phyloP scores from a whole-genome alignment of 768 basidiomycete species.

The Exidia glandulosa region DNA sequence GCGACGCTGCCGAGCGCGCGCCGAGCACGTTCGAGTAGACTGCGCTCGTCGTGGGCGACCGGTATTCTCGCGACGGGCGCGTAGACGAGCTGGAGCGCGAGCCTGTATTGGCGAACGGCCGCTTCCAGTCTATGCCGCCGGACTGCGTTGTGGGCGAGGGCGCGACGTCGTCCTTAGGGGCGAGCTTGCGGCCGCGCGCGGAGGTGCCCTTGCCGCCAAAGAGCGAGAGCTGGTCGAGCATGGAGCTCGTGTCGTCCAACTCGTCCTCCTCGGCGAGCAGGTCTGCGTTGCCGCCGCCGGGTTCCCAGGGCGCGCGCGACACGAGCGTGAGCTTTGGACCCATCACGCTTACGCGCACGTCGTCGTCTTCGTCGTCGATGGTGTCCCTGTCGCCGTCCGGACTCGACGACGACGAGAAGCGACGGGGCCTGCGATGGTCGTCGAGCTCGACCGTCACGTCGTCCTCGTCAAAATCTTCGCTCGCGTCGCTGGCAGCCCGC shows the following conservation, averaged over 20 bases:
- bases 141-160: neutral
- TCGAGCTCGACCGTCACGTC: neutral
- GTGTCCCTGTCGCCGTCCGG: conserved; percentile 5
- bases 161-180: neutral
- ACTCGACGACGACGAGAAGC: neutral
- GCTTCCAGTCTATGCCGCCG: neutral
- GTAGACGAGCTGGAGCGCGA: neutral
- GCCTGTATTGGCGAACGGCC: neutral
- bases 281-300: conserved; percentile 34
- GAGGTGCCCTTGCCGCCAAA: conserved; percentile 9
- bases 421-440: neutral
- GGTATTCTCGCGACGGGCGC: neutral
- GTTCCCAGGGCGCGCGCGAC: conserved; percentile 75
- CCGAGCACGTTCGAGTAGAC: neutral
- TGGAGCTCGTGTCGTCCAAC: conserved; percentile 23
- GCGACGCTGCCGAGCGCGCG: neutral
- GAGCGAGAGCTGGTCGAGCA: conserved; percentile 17
- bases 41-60: neutral
- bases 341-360: conserved; percentile 34
- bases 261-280: conserved; percentile 36
- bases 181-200: neutral
- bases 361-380: conserved; percentile 29
- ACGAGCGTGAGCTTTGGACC: conserved; percentile 81
- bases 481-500: neutral
- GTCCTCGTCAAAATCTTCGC: neutral